Evolutionary conservation across 1,139 yeast genomes (phyloP), one percentile per base, ranked within the genome.

Genomic region (Wickerhamomyces sp.): DNA sequence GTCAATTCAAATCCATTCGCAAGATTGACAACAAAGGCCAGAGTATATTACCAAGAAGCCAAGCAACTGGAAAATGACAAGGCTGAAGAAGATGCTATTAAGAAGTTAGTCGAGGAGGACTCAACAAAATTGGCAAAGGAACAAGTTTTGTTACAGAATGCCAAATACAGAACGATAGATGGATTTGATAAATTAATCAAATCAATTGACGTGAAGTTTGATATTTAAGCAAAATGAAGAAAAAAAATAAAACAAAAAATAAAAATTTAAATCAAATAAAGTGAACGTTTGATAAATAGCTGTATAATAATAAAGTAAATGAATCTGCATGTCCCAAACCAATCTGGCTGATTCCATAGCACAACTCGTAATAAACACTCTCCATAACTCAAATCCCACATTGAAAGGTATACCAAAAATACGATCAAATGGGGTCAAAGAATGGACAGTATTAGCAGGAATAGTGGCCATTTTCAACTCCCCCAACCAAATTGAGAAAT

Each of bases 391-490:
- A 2, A 26, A 33, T 1, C 20, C 31, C 0, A 37, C n/a, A n/a
- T n/a, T n/a, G n/a, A n/a, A 40, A 7, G 55, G 84, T 1, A 82
- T 77, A 51, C 94, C 95, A 0, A 50, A 54, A 0, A 45, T 52
- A 2, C 61, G 85, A 26, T 67, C 83, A 3, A 81, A 84, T 53
- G 88, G 87, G 0, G 62, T 64, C 0, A 54, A 59, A 28, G 96
- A 88, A 59, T 87, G 95, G 89, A 85, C 96, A 0, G 86, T 87
- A 1, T 48, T 88, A 17, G 87, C 95, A 0, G 83, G 91, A 0
- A 52, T 88, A 0, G 89, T 83, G 0, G 75, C 75, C 0, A 40
- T 71, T 5, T 50, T 59, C 28, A 11, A 15, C 6, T 7, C 17
- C 17, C 10, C 16, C 8, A 4, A 12, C 10, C 44, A 40, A 14